Base-by-base conservation (phyloP, 257 asterid genomes). In the Nicotiana benthamiana region DNA sequence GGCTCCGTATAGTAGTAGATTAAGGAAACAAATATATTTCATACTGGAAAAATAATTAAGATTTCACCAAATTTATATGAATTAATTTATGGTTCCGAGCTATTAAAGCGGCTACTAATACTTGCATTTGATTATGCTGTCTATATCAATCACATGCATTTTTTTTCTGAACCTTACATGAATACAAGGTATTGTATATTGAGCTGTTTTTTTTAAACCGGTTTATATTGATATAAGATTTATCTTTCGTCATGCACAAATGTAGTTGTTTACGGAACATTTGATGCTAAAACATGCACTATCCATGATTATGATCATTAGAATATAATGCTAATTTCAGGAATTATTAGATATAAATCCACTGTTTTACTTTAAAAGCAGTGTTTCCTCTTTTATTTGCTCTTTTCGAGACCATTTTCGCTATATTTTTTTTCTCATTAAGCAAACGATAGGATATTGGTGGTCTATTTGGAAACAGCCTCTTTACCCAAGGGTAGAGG, bases 101-200 rank as follows among this genome's bases (percentile, higher is more conserved):
- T 1, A 5, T 5, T 0, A 32, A 32, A 32, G 6, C 36, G 36
- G 6, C 0, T 1, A 5, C 36, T 32, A 5, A 32, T 32, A 32
- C 8, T 32, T 32, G 8, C 0, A 32, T 32, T 32, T 5, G 36
- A 4, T 5, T 32, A 32, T 32, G 8, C 1, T 32, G 36, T 32
- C 36, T 32, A 5, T 0, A 5, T 5, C 8, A 32, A 32, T 1
- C 1, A 7, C 0, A 4, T 1, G 0, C 8, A 4, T 5, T 4
- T 1, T 5, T 32, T 32, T 32, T 5, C 8, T 32, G 36, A 1
- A 5, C 6, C 36, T 32, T 32, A 0, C 36, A 5, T 32, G 36
- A 32, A 32, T 32, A 32, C 36, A 1, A 32, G 8, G 5, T 32
- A 32, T 32, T 32, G 36, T 32, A 8, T 0, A 0, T 32, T 5